Base-by-base conservation (phyloP, 2,329 filamentous ascomycete genomes). In the Huntiella bhutanensis region DNA sequence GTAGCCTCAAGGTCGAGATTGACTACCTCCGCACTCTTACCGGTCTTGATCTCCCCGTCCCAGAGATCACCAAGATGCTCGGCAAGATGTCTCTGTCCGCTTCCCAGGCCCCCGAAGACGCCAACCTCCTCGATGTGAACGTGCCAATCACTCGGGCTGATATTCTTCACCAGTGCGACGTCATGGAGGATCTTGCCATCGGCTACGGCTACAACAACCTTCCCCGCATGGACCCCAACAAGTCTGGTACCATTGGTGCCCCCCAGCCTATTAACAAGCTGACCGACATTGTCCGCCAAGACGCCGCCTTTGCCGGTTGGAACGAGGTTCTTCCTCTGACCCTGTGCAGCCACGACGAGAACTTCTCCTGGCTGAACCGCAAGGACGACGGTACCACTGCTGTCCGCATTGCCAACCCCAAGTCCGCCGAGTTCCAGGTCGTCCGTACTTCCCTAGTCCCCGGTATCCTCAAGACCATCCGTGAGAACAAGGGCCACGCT, bases 111-210 rank as follows among this genome's bases (percentile, higher is more conserved):
- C 15, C 46, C 33, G 43, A 39, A 33, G 40, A 46, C 15, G 64
- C 69, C 46, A 71, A 73, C 51, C 65, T 91, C 43, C 69, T 93
- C 50, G 80, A 92, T 56, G 78, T 96, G 22, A 72, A 79, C 33
- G 75, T 96, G 17, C 91, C 91, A 6, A 76, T 87, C 32, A 96
- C 87, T 41, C 77, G 91, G 52, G 88, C 91, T 41, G 91, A 98
- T 61, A 80, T 98, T 37, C 77, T 98, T 32, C 91, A 98, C 62
- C 82, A 95, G 59, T 92, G 86, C 56, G 91, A 98, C 60, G 83
- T 98, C 54, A 98, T 98, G 88, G 91, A 98, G 65, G 92, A 98
- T 59, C 79, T 92, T 15, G 91, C 86, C 36, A 91, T 98, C 53
- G 86, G 85, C 45, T 95, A 96, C 61, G 91, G 92, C 53, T 98